Evolutionary conservation across 768 basidiomycete genomes (phyloP).

Genomic region (Panus rudis): DNA sequence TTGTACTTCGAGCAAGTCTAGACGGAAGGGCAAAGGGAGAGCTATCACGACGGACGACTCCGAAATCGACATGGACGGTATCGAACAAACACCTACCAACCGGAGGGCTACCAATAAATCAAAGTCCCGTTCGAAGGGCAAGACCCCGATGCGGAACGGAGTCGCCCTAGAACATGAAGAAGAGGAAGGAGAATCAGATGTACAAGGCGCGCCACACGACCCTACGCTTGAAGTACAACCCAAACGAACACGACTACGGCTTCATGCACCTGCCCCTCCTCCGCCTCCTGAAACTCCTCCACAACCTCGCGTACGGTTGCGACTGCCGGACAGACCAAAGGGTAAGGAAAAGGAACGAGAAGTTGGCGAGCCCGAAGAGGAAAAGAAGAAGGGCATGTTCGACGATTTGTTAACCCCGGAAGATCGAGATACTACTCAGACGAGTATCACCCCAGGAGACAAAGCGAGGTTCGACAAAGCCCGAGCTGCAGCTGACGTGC

Average conservation of each 20-base stretch:
- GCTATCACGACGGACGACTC: constrained; percentile 20
- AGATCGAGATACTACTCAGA: constrained; percentile 70
- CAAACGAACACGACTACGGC: constrained; percentile 32
- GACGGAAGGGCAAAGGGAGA: constrained; percentile 23
- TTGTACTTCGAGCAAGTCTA: constrained; percentile 19
- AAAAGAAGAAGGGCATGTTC: constrained; percentile 58
- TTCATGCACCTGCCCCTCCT: constrained; percentile 30
- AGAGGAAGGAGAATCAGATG: constrained; percentile 23
- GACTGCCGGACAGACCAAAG: constrained; percentile 55
- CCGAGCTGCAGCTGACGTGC: constrained; percentile 67
- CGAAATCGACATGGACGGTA: constrained; percentile 26
- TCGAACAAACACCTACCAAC: constrained; percentile 13
- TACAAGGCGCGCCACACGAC: constrained; percentile 10
- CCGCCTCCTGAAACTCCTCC: constrained; percentile 21
- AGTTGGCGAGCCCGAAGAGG: constrained; percentile 42
- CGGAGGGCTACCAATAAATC: constrained; percentile 29
- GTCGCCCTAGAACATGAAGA: no score
- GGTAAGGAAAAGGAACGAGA: constrained; percentile 64
- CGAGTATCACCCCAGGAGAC: constrained; percentile 53
- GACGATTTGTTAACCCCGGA: constrained; percentile 68
- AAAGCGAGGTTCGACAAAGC: constrained; percentile 69
- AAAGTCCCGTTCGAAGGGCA: constrained; percentile 4
- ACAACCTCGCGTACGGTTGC: constrained; percentile 41
- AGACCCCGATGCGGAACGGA: constrained; percentile 11
- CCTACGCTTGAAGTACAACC: constrained; percentile 10